Evolutionary conservation across 106 monocot genomes (phyloP).

Genomic region (Chionographis japonica): DNA sequence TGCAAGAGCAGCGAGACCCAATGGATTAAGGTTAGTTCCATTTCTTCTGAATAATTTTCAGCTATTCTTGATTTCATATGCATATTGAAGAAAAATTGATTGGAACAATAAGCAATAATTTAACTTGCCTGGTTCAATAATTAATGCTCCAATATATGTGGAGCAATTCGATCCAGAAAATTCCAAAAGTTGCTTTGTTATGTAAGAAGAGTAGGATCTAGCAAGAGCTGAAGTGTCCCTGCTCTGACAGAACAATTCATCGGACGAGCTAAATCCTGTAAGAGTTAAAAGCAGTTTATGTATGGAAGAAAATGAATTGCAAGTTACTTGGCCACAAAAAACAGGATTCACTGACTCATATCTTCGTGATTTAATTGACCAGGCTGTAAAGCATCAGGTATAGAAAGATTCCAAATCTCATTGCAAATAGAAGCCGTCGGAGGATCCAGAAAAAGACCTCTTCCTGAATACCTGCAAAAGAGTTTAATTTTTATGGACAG

Average conservation of each 20-base stretch:
- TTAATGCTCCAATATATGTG: constrained; percentile 65
- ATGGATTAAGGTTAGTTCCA: too few species aligned
- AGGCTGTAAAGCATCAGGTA: constrained; percentile 48
- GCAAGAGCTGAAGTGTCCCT: constrained; percentile 70
- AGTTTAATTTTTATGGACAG: not conserved
- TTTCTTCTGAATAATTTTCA: too few species aligned
- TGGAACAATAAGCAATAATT: not conserved
- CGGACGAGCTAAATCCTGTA: constrained; percentile 60
- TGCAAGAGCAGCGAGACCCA: too few species aligned
- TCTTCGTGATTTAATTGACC: constrained; percentile 25
- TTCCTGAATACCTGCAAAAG: constrained; percentile 81
- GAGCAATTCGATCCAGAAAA: constrained; percentile 22
- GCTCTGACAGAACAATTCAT: constrained; percentile 54
- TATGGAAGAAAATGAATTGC: too few species aligned
- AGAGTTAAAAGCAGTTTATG: not conserved
- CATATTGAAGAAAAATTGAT: not conserved
- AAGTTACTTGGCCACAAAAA: not conserved
- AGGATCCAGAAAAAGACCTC: constrained; percentile 86
- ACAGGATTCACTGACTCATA: constrained; percentile 30
- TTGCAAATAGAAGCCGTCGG: constrained; percentile 55
- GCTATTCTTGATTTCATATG: too few species aligned
- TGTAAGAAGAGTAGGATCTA: constrained; percentile 49
- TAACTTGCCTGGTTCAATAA: constrained; percentile 91
- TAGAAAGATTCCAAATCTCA: constrained; percentile 54
- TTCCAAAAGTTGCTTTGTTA: constrained; percentile 56